These are phyloP conservation scores for Heterobasidion irregulare DNA, from an alignment of 1,284 basidiomycete species.

Conservation along the genomic window DNA sequence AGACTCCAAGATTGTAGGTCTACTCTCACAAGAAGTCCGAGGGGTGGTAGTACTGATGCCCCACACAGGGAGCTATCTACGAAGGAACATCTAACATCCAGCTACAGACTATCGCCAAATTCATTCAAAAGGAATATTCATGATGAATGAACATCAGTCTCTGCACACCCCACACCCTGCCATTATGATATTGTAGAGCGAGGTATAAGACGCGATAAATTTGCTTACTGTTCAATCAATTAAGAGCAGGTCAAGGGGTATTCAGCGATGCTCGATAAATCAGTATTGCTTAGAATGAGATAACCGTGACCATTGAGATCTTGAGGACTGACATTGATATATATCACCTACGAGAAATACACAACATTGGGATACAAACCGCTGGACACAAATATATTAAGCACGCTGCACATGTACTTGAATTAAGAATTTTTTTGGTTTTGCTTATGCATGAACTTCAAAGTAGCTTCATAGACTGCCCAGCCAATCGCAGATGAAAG, in stretches of 20 bases:
- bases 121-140: slow-evolving; percentile 75
- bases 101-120: slow-evolving; percentile 92
- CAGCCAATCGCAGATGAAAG: slow-evolving; percentile 89
- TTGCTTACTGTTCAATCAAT: too few species aligned
- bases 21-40: background rate
- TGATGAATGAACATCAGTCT: slow-evolving; percentile 11
- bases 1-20: slow-evolving; percentile 87
- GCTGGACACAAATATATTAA: too few species aligned
- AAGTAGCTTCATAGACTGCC: slow-evolving; percentile 83
- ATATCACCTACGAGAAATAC: too few species aligned
- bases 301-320: too few species aligned
- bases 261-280: too few species aligned
- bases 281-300: too few species aligned
- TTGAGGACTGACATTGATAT: too few species aligned
- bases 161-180: background rate
- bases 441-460: slow-evolving; percentile 47
- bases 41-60: background rate
- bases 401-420: too few species aligned
- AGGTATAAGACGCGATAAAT: too few species aligned
- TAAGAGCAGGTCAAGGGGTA: too few species aligned
- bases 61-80: slow-evolving; percentile 76
- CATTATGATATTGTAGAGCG: too few species aligned
- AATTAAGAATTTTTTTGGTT: background rate
- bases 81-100: slow-evolving; percentile 97
- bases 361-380: too few species aligned